Conservation (phyloP, 371 early-diverging fungal genomes). For the Globomyces sp. region DNA sequence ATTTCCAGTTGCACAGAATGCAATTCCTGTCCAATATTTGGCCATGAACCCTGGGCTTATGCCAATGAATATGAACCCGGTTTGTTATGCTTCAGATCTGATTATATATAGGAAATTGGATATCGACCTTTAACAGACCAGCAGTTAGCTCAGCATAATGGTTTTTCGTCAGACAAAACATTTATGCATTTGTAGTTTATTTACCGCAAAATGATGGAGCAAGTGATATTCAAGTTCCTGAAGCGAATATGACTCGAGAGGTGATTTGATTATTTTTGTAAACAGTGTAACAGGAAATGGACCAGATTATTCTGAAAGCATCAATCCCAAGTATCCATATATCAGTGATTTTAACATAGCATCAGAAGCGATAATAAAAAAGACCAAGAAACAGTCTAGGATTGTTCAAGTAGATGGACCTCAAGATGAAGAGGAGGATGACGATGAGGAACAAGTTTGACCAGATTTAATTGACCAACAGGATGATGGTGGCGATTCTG, state of each 20-base stretch:
- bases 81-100: too few relatives aligned
- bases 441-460: constrained; percentile 54
- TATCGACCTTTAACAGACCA: too few relatives aligned
- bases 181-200: not conserved
- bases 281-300: constrained; percentile 5
- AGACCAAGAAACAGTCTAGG: too few relatives aligned
- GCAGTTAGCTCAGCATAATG: not conserved
- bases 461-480: constrained; percentile 16
- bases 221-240: constrained; percentile 3
- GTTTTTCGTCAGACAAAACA: not conserved
- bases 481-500: constrained; percentile 57
- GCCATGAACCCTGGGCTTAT: not conserved
- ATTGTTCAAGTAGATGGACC: constrained; percentile 35
- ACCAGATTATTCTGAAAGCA: constrained; percentile 13
- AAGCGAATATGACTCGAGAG: too few relatives aligned
- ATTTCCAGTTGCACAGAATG: constrained; percentile 39
- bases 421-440: constrained; percentile 48
- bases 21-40: not conserved
- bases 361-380: not conserved
- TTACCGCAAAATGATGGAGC: constrained; percentile 36
- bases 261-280: too few relatives aligned
- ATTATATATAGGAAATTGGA: too few relatives aligned
- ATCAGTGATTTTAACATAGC: constrained; percentile 8
- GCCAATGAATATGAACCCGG: not conserved
- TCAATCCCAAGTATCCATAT: constrained; percentile 20